Evolutionary conservation across 1,284 basidiomycete genomes (phyloP).

Genomic region (Singerocomus inundabilis): DNA sequence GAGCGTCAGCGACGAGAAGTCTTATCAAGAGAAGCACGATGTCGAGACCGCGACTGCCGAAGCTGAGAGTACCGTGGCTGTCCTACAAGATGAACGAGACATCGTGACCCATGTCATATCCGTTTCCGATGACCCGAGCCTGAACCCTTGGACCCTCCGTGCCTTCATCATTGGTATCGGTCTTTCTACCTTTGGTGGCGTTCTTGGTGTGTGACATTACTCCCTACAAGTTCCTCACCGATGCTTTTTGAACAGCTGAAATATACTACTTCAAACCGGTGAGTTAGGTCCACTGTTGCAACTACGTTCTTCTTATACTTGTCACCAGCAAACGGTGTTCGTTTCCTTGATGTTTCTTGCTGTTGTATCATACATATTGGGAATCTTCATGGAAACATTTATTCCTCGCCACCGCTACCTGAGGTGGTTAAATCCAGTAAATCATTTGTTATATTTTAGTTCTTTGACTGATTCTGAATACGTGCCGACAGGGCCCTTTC

Average conservation of each 20-base stretch:
- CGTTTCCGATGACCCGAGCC: slow-evolving; percentile 50
- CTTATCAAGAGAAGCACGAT: slow-evolving; percentile 32
- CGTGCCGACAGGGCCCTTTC: slow-evolving; percentile 36
- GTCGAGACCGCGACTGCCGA: slow-evolving; percentile 32
- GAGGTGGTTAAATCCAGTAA: slow-evolving; percentile 56
- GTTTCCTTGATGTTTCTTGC: slow-evolving; percentile 56
- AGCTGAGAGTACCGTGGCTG: slow-evolving; percentile 20
- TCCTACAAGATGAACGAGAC: slow-evolving; percentile 44
- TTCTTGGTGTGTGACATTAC: slow-evolving; percentile 34
- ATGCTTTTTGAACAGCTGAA: slow-evolving; percentile 33
- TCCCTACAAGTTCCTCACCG: neutral
- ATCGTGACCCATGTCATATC: slow-evolving; percentile 53
- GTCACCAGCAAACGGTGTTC: slow-evolving; percentile 43
- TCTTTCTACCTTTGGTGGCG: slow-evolving; percentile 58
- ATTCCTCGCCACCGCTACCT: slow-evolving; percentile 50
- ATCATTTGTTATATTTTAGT: slow-evolving; percentile 5
- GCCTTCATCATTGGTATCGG: slow-evolving; percentile 57
- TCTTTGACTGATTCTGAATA: slow-evolving; percentile 17
- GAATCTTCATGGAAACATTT: slow-evolving; percentile 41
- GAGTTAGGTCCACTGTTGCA: neutral
- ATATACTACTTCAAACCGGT: slow-evolving; percentile 66
- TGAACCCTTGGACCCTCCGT: slow-evolving; percentile 58
- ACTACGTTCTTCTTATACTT: neutral
- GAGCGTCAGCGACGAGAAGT: slow-evolving; percentile 35
- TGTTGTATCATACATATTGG: slow-evolving; percentile 41